Conservation (phyloP, 805 yeast species). For the Wickerhamomyces queroliae region DNA sequence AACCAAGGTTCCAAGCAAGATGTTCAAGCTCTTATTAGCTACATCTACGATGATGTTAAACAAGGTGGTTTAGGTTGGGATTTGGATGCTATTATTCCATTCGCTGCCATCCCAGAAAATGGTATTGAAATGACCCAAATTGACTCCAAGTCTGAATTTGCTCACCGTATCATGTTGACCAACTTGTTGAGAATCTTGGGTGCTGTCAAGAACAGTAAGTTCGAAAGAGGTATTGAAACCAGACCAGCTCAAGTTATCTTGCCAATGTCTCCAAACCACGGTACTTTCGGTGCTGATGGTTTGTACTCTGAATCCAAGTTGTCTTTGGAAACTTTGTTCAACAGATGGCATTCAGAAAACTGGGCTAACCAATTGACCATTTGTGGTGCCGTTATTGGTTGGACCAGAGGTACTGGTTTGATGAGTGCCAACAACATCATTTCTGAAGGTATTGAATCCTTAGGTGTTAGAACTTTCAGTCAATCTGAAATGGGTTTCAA, state of each 20-base stretch:
- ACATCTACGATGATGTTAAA: constrained; percentile 77
- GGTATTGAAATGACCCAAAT: constrained; percentile 92
- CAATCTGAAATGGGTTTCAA: constrained; percentile 99
- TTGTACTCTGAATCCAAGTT: constrained; percentile 96
- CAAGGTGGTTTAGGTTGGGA: constrained; percentile 97
- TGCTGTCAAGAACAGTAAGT: constrained; percentile 79
- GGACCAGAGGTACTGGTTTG: constrained; percentile 99
- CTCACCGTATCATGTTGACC: constrained; percentile 98
- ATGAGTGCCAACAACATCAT: constrained; percentile 96
- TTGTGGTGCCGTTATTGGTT: constrained; percentile 98
- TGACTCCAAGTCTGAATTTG: constrained; percentile 94
- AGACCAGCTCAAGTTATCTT: constrained; percentile 97
- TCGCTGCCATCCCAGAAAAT: constrained; percentile 98
- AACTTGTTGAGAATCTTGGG: constrained; percentile 91
- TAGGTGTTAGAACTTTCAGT: constrained; percentile 96
- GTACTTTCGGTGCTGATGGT: constrained; percentile 98
- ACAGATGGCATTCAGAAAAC: constrained; percentile 98
- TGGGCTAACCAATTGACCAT: constrained; percentile 93
- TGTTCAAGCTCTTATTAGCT: constrained; percentile 77
- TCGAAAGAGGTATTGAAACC: constrained; percentile 71
- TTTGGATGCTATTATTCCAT: constrained; percentile 91
- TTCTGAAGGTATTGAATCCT: constrained; percentile 94
- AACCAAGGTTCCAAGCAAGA: constrained; percentile 97
- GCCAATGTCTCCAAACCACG: constrained; percentile 98
- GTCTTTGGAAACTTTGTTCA: constrained; percentile 91